Evolutionary conservation across 345 rosid species (phyloP).

Genomic region (Salix exigua): DNA sequence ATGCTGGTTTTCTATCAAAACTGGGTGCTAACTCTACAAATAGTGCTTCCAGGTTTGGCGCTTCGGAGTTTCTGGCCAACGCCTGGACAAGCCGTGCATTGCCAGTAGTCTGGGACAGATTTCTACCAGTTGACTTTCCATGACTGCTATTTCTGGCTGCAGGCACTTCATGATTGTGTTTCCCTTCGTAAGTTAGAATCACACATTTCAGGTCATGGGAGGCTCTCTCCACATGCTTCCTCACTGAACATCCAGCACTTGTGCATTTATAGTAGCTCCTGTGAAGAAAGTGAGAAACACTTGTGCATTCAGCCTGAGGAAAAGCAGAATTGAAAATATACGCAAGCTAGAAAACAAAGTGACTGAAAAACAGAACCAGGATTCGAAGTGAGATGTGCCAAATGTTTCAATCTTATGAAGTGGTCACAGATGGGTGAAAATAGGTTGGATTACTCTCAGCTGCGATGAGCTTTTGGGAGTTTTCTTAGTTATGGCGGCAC

Average conservation of each 20-base stretch:
- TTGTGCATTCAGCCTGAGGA: background rate
- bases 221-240: slow-evolving; percentile 76
- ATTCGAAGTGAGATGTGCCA: background rate
- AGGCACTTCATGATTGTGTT: slow-evolving; percentile 69
- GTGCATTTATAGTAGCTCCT: slow-evolving; percentile 81
- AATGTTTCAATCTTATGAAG: too few relatives aligned
- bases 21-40: slow-evolving; percentile 33
- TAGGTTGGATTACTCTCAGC: too few relatives aligned
- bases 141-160: slow-evolving; percentile 72
- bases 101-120: slow-evolving; percentile 25
- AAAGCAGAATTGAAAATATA: background rate
- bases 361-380: background rate
- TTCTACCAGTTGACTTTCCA: slow-evolving; percentile 29
- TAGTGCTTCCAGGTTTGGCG: slow-evolving; percentile 36
- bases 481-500: too few relatives aligned
- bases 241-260: slow-evolving; percentile 53
- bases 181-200: slow-evolving; percentile 61
- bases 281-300: background rate
- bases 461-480: too few relatives aligned
- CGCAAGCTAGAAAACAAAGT: background rate
- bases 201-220: slow-evolving; percentile 53
- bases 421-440: too few relatives aligned
- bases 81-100: slow-evolving; percentile 26
- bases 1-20: slow-evolving; percentile 40
- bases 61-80: slow-evolving; percentile 25